Percentiles rank a stretch among this genome's conserved stretches.
Conservation (phyloP, 805 yeast genomes). For the Pichia sporocuriosa region DNA sequence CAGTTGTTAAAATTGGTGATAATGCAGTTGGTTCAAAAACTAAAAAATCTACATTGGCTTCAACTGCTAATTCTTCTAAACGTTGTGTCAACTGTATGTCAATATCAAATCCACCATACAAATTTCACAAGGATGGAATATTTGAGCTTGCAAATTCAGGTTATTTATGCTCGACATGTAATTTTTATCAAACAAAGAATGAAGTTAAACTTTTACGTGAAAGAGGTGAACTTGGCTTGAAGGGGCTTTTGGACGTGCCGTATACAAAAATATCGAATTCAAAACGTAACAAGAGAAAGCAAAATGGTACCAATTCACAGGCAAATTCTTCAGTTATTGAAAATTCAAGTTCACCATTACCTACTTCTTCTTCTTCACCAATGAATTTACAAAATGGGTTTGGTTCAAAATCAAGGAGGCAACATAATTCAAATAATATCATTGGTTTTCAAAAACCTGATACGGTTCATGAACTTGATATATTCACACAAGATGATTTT, state of each 20-base stretch:
- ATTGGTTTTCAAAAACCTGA: neutral
- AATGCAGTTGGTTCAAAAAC: slow-evolving; percentile 1
- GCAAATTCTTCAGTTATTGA: slow-evolving; percentile 1
- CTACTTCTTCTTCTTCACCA: slow-evolving; percentile 9
- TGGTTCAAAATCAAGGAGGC: neutral
- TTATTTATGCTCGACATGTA: slow-evolving; percentile 26
- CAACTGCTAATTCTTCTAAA: slow-evolving; percentile 11
- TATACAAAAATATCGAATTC: slow-evolving; percentile 13
- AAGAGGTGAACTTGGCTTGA: slow-evolving; percentile 29
- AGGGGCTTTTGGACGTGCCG: slow-evolving; percentile 30
- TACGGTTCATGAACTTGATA: neutral
- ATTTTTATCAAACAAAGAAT: slow-evolving; percentile 18
- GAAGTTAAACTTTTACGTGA: slow-evolving; percentile 23
- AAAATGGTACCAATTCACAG: slow-evolving; percentile 1
- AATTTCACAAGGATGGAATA: slow-evolving; percentile 28
- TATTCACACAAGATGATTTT: slow-evolving; percentile 1
- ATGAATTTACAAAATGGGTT: slow-evolving; percentile 7
- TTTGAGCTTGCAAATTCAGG: slow-evolving; percentile 32
- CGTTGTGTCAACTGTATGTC: slow-evolving; percentile 30
- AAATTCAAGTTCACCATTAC: slow-evolving; percentile 11
- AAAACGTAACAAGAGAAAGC: slow-evolving; percentile 4
- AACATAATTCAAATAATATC: neutral
- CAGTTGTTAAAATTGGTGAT: slow-evolving; percentile 28
- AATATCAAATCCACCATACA: slow-evolving; percentile 26
- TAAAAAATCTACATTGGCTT: slow-evolving; percentile 12